phyloP scores from a whole-genome alignment of 169 alveolate genomes.

The Plasmodium billcollinsi region DNA sequence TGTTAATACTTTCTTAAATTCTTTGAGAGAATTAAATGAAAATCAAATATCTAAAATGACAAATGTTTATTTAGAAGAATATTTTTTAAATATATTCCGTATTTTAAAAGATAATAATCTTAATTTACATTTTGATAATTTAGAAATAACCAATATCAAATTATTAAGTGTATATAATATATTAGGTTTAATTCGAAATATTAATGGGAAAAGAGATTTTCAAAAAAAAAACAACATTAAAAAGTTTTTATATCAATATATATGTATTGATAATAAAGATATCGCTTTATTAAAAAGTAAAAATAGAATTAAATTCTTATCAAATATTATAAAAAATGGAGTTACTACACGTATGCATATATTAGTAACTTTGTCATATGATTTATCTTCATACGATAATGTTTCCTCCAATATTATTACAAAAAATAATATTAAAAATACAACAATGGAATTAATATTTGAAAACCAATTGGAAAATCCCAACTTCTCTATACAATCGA shows the following conservation, averaged over 20 bases:
- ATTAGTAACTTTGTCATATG: slow-evolving; percentile 45
- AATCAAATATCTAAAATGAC: slow-evolving; percentile 66
- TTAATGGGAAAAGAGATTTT: slow-evolving; percentile 38
- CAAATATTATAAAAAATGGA: slow-evolving; percentile 74
- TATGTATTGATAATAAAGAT: slow-evolving; percentile 71
- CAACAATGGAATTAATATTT: slow-evolving; percentile 45
- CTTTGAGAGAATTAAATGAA: slow-evolving; percentile 64
- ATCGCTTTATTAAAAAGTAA: slow-evolving; percentile 31
- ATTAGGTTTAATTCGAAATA: slow-evolving; percentile 66
- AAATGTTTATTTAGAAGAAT: slow-evolving; percentile 67
- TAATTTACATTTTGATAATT: slow-evolving; percentile 60
- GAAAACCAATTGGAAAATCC: slow-evolving; percentile 75
- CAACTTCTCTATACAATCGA: slow-evolving; percentile 51
- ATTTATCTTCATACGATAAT: slow-evolving; percentile 26
- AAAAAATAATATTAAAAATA: slow-evolving; percentile 65
- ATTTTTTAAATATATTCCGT: slow-evolving; percentile 69
- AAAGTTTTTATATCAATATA: slow-evolving; percentile 75
- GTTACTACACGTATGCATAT: slow-evolving; percentile 73
- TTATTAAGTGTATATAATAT: slow-evolving; percentile 41
- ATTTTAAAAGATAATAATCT: slow-evolving; percentile 67
- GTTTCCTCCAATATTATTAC: slow-evolving; percentile 34
- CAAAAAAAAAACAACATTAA: slow-evolving; percentile 67
- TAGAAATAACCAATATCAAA: slow-evolving; percentile 52
- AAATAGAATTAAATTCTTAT: slow-evolving; percentile 56
- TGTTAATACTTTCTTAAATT: slow-evolving; percentile 57